Percentiles rank a stretch among this genome's conserved stretches.
Evolutionary conservation across 768 basidiomycete genomes (phyloP).

Genomic region (Boletus tomentosulus): DNA sequence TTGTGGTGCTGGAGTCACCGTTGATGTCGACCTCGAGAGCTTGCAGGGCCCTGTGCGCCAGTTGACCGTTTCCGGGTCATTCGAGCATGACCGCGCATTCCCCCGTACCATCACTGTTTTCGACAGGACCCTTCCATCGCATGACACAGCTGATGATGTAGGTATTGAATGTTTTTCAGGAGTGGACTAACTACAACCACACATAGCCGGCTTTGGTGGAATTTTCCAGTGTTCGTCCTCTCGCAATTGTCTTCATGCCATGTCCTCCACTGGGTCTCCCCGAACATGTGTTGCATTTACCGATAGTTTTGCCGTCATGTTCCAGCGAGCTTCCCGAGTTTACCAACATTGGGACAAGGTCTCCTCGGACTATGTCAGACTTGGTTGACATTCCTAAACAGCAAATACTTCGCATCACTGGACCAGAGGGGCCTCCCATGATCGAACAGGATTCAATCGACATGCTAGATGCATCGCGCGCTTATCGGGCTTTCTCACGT

Average conservation of each 20-base stretch:
- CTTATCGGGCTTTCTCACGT: constrained; percentile 43
- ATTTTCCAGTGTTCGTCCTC: constrained; percentile 44
- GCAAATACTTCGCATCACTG: constrained; percentile 38
- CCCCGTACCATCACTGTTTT: constrained; percentile 35
- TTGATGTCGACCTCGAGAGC: constrained; percentile 18
- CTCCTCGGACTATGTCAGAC: constrained; percentile 41
- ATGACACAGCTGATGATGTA: constrained; percentile 24
- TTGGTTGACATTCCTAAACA: constrained; percentile 38
- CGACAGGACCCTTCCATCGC: constrained; percentile 31
- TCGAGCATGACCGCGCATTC: constrained; percentile 23
- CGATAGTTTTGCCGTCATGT: constrained; percentile 37
- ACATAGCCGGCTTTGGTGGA: constrained; percentile 39
- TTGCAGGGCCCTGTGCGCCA: constrained; percentile 21
- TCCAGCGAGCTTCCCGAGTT: constrained; percentile 22
- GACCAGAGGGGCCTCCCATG: constrained; percentile 34
- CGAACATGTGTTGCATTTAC: constrained; percentile 52
- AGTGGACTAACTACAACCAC: constrained; percentile 29
- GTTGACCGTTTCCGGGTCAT: constrained; percentile 26
- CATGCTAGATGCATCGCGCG: constrained; percentile 38
- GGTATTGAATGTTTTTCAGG: constrained; percentile 18
- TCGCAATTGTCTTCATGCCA: constrained; percentile 69
- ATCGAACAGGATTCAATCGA: constrained; percentile 46
- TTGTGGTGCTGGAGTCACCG: constrained; percentile 32
- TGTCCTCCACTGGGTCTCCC: constrained; percentile 35
- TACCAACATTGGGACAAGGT: constrained; percentile 20